Evolutionary conservation across 345 rosid species (phyloP).

Genomic region (Ricinus communis): DNA sequence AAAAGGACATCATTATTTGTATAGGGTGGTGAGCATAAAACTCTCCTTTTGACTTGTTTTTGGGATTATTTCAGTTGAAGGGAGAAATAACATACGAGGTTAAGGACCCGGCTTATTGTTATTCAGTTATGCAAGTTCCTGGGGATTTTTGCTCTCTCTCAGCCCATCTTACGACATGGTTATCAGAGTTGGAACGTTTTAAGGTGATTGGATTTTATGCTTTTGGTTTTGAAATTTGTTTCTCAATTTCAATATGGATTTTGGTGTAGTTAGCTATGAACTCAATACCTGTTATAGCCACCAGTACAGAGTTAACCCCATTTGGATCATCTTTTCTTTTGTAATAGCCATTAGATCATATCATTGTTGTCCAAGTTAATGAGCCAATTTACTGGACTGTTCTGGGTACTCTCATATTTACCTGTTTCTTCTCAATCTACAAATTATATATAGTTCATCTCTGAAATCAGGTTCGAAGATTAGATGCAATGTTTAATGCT

Average conservation of each 20-base stretch:
- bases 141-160: conserved; percentile 62
- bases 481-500: conserved; percentile 53
- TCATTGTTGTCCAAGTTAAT: not conserved
- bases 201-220: conserved; percentile 52
- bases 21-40: not conserved
- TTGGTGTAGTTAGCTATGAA: not conserved
- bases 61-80: conserved; percentile 48
- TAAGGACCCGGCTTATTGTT: conserved; percentile 83
- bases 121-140: conserved; percentile 55
- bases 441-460: conserved; percentile 9
- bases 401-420: not conserved
- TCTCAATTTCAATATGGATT: not conserved
- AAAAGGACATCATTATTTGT: not conserved
- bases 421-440: conserved; percentile 1
- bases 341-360: not conserved
- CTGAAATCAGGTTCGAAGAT: conserved; percentile 42
- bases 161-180: conserved; percentile 69
- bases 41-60: conserved; percentile 19
- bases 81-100: conserved; percentile 83
- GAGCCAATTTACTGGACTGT: too few species aligned
- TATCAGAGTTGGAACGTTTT: conserved; percentile 66
- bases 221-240: conserved; percentile 15
- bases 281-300: not conserved
- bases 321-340: not conserved
- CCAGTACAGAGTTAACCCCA: not conserved